Evolutionary conservation across 148 eudicot genomes (phyloP).

Genomic region (Persicaria maculosa): DNA sequence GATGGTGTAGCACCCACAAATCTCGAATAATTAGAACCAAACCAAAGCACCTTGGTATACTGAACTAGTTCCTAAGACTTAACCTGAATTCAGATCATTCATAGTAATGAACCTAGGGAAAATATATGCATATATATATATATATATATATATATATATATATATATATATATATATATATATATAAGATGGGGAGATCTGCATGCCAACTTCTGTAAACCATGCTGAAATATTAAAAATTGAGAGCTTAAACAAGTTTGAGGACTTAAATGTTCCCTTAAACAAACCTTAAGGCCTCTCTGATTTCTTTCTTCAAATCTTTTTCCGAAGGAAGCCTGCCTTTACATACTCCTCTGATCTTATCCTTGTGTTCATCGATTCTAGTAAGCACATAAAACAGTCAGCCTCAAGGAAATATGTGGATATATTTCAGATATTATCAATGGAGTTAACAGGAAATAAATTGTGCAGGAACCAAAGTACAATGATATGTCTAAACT

Average conservation of each 20-base stretch:
- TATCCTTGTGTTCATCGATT: constrained; percentile 72
- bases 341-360: constrained; percentile 69
- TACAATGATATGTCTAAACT: constrained; percentile 20
- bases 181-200: neutral
- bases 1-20: neutral
- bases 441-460: neutral
- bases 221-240: neutral
- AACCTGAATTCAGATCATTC: neutral
- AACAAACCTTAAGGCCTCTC: constrained; percentile 59
- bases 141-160: neutral
- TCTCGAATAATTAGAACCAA: neutral
- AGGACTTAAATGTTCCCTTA: neutral
- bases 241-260: constrained; percentile 1
- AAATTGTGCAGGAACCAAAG: neutral
- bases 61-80: neutral
- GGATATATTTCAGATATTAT: neutral
- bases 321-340: constrained; percentile 84
- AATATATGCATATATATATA: neutral
- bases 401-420: constrained; percentile 19
- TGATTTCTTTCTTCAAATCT: constrained; percentile 63
- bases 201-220: neutral
- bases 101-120: neutral
- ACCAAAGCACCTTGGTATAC: neutral
- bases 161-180: neutral
- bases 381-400: constrained; percentile 37